phyloP scores from a whole-genome alignment of 306 rosid species.

The Morella rubra region DNA sequence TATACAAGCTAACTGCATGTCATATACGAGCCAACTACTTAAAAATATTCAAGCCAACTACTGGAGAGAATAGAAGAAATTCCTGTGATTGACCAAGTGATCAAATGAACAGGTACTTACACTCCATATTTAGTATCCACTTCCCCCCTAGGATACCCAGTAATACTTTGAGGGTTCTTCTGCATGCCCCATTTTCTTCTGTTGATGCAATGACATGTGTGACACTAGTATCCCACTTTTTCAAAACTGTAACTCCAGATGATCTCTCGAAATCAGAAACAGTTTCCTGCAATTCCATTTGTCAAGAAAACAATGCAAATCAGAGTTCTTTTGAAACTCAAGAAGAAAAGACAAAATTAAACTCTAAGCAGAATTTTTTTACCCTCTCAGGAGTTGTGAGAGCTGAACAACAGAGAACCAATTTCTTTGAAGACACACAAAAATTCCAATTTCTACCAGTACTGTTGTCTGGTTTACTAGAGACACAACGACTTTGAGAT shows the following conservation, averaged over 20 bases:
- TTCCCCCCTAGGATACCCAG: constrained; percentile 89
- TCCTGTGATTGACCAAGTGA: not conserved
- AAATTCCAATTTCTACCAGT: constrained; percentile 28
- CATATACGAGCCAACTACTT: not conserved
- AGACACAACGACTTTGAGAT: constrained; percentile 23
- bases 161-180: constrained; percentile 88
- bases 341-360: not conserved
- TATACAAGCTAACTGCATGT: not conserved
- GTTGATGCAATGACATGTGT: constrained; percentile 88
- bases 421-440: constrained; percentile 55
- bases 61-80: not conserved
- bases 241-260: constrained; percentile 58
- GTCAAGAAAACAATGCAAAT: constrained; percentile 13
- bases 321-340: not conserved
- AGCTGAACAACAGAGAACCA: constrained; percentile 86
- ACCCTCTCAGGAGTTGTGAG: constrained; percentile 75
- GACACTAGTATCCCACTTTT: constrained; percentile 75
- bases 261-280: constrained; percentile 66
- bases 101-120: constrained; percentile 37
- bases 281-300: constrained; percentile 52
- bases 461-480: constrained; percentile 27
- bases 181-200: constrained; percentile 82
- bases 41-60: not conserved
- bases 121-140: constrained; percentile 75
- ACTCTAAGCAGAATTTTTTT: constrained; percentile 27